Conservation (phyloP, 2,329 filamentous ascomycete genomes). For the Monilinia fructigena region DNA sequence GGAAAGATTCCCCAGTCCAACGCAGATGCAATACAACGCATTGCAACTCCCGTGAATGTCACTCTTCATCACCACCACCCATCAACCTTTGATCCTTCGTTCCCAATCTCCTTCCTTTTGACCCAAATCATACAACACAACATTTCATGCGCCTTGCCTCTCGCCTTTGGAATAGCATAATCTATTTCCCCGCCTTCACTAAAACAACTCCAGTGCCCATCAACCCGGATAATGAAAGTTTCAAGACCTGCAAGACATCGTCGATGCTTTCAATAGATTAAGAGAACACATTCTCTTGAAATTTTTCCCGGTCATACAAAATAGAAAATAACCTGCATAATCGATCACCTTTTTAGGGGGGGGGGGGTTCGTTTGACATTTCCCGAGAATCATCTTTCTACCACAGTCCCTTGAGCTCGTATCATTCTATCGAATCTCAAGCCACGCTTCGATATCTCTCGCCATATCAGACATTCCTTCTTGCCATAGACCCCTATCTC, state of each 20-base stretch:
- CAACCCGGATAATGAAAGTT: constrained; percentile 12
- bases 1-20: neutral
- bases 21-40: neutral
- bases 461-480: constrained; percentile 9
- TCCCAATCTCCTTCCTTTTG: constrained; percentile 1
- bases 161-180: neutral
- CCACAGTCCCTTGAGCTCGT: neutral
- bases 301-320: neutral
- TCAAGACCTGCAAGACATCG: constrained; percentile 20
- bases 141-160: constrained; percentile 1
- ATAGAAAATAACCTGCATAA: constrained; percentile 1
- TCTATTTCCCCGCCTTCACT: neutral
- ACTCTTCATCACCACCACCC: constrained; percentile 2
- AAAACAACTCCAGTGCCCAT: neutral
- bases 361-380: neutral
- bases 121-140: constrained; percentile 16
- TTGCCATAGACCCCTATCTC: constrained; percentile 6
- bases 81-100: neutral
- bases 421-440: neutral
- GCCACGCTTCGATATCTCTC: constrained; percentile 8
- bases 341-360: constrained; percentile 11
- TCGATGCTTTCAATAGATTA: constrained; percentile 13
- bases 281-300: neutral
- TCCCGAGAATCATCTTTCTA: neutral
- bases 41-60: neutral